phyloP scores from a whole-genome alignment of 176 grass and related monocot genomes.

The Bothriochloa decipiens region DNA sequence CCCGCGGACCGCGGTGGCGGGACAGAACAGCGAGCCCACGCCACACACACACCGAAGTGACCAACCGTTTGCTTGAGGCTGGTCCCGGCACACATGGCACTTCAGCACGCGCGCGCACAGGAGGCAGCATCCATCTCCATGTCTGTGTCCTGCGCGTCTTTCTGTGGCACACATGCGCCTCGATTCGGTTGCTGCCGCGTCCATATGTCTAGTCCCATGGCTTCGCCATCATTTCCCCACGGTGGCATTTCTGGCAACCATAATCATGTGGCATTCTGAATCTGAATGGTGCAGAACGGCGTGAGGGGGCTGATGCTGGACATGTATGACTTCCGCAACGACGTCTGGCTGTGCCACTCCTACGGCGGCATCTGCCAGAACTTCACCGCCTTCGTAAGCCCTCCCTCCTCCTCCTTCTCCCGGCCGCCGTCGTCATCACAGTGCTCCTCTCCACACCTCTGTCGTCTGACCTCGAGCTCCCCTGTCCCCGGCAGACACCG shows the following conservation, averaged over 20 bases:
- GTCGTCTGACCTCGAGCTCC: not conserved
- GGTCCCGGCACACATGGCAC: not conserved
- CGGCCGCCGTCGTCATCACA: too few species aligned
- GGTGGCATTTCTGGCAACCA: not conserved
- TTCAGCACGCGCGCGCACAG: not conserved
- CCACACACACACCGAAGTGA: not conserved
- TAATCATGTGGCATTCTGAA: not conserved
- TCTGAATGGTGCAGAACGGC: conserved; percentile 58
- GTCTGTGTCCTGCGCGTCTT: not conserved
- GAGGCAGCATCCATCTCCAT: too few species aligned
- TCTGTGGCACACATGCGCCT: too few species aligned
- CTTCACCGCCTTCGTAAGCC: conserved; percentile 90
- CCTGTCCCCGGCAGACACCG: conserved; percentile 49
- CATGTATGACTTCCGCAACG: conserved; percentile 87
- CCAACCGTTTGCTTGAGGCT: conserved; percentile 18
- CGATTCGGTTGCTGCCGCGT: not conserved
- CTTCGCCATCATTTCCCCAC: not conserved
- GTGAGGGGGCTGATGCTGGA: conserved; percentile 96
- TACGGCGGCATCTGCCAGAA: conserved; percentile 80
- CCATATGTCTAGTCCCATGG: not conserved
- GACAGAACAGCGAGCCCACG: not conserved
- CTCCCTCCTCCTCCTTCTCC: not conserved
- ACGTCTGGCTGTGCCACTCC: conserved; percentile 93
- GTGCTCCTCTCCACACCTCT: too few species aligned
- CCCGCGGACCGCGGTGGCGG: not conserved